These are phyloP conservation scores for Neurospora tetrasperma DNA, from an alignment of 495 filamentous ascomycete genomes.

Conservation along the genomic window DNA sequence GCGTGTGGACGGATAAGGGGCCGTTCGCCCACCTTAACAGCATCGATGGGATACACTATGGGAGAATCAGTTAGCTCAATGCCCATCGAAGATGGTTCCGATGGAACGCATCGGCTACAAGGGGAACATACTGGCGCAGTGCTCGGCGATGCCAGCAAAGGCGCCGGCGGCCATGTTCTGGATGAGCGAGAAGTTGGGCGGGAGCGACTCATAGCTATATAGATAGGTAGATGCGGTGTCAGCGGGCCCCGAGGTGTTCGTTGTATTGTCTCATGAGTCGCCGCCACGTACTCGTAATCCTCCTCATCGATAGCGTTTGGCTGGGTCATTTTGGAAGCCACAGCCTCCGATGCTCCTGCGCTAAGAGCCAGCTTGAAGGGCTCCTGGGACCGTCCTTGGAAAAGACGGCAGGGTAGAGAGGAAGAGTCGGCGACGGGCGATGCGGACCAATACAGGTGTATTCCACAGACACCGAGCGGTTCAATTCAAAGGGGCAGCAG, in stretches of 20 bases:
- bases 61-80: constrained; percentile 43
- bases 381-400: constrained; percentile 2
- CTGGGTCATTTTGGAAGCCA: constrained; percentile 48
- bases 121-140: constrained; percentile 45
- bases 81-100: not conserved
- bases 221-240: not conserved
- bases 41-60: constrained; percentile 97
- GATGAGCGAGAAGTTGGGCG: constrained; percentile 48
- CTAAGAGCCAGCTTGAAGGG: constrained; percentile 46
- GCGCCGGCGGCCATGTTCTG: constrained; percentile 90
- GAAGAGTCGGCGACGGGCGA: not conserved
- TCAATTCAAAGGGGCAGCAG: too few relatives aligned
- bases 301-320: constrained; percentile 41
- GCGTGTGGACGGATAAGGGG: not conserved
- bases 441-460: not conserved
- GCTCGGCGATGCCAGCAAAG: constrained; percentile 80
- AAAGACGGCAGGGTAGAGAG: not conserved
- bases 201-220: constrained; percentile 47
- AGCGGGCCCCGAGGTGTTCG: constrained; percentile 2
- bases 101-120: not conserved
- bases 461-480: not conserved
- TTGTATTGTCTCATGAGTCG: not conserved
- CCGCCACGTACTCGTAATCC: constrained; percentile 45
- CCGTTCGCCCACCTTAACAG: constrained; percentile 71
- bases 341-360: constrained; percentile 43